Percentiles rank a stretch among this genome's conserved stretches.
phyloP scores from a whole-genome alignment of 768 basidiomycete genomes.

The Albatrellus ellisii region DNA sequence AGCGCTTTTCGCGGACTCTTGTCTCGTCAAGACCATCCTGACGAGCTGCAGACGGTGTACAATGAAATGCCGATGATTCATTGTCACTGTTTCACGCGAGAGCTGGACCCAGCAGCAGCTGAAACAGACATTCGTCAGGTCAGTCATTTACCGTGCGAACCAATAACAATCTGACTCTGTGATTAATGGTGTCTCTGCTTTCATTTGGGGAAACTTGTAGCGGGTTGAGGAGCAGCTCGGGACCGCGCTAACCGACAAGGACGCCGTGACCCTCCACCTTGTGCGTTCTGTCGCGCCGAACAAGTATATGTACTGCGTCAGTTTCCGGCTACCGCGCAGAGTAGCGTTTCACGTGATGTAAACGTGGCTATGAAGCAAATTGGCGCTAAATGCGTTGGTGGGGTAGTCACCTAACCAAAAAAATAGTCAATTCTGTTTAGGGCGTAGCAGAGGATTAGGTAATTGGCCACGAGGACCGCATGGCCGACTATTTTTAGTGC shows the following conservation, averaged over 20 bases:
- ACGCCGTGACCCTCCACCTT: conserved; percentile 41
- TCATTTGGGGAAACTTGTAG: conserved; percentile 31
- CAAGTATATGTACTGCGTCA: conserved; percentile 97
- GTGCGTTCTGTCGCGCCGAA: conserved; percentile 91
- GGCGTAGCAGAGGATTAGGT: too few species aligned
- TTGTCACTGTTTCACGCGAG: conserved; percentile 92
- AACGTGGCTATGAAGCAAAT: background rate
- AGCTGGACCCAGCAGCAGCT: conserved; percentile 54
- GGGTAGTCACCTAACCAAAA: too few species aligned
- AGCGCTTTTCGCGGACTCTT: conserved; percentile 78
- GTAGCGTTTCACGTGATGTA: conserved; percentile 22
- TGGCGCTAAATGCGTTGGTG: too few species aligned
- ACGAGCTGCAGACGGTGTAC: too few species aligned
- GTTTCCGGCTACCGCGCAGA: conserved; percentile 55
- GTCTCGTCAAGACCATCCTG: conserved; percentile 29
- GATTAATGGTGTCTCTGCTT: background rate
- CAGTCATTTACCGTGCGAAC: conserved; percentile 16
- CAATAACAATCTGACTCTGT: conserved; percentile 4
- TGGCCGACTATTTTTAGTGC: too few species aligned
- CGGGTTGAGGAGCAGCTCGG: conserved; percentile 60
- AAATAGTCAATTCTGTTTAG: too few species aligned
- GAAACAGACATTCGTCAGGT: conserved; percentile 74
- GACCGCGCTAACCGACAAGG: conserved; percentile 34
- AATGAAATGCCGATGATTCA: conserved; percentile 77
- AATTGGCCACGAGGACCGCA: too few species aligned